These are phyloP conservation scores for Aaosphaeria pasadenensis DNA, from an alignment of 2,329 filamentous ascomycete genomes.

Conservation along the genomic window DNA sequence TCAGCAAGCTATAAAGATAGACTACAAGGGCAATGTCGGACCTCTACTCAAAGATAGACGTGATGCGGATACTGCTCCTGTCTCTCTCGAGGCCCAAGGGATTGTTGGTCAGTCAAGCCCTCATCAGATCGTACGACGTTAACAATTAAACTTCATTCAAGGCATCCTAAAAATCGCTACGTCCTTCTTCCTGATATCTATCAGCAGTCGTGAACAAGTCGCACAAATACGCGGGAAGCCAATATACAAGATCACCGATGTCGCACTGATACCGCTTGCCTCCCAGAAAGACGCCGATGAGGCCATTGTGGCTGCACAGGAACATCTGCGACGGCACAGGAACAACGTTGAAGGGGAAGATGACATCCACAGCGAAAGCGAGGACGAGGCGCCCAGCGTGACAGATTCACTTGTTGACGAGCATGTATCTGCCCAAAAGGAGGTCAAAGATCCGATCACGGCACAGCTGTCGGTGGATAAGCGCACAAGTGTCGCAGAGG, in stretches of 20 bases:
- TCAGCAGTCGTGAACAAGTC: conserved; percentile 82
- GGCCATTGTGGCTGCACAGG: conserved; percentile 64
- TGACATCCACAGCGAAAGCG: conserved; percentile 32
- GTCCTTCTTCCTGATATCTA: conserved; percentile 79
- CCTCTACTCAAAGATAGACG: conserved; percentile 42
- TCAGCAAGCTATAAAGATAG: conserved; percentile 61
- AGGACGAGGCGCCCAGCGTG: conserved; percentile 32
- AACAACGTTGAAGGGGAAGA: conserved; percentile 16
- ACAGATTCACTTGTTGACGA: conserved; percentile 38
- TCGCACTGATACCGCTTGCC: conserved; percentile 83
- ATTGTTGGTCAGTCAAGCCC: conserved; percentile 52
- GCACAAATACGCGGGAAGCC: conserved; percentile 80
- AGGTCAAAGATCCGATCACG: conserved; percentile 29
- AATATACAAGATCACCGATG: conserved; percentile 83
- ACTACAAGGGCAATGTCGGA: conserved; percentile 62
- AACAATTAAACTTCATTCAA: conserved; percentile 34
- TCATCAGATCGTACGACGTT: neutral
- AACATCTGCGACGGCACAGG: conserved; percentile 39
- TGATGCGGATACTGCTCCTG: conserved; percentile 35
- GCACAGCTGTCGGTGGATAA: conserved; percentile 20
- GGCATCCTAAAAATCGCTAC: conserved; percentile 81
- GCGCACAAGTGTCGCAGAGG: conserved; percentile 68
- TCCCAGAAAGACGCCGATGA: conserved; percentile 71
- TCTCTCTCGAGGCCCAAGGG: conserved; percentile 47
- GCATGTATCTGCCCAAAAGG: conserved; percentile 26